Evolutionary conservation across 306 rosid genomes (phyloP), one percentile per base, ranked within the genome.

Genomic region (Acacia acuminata): DNA sequence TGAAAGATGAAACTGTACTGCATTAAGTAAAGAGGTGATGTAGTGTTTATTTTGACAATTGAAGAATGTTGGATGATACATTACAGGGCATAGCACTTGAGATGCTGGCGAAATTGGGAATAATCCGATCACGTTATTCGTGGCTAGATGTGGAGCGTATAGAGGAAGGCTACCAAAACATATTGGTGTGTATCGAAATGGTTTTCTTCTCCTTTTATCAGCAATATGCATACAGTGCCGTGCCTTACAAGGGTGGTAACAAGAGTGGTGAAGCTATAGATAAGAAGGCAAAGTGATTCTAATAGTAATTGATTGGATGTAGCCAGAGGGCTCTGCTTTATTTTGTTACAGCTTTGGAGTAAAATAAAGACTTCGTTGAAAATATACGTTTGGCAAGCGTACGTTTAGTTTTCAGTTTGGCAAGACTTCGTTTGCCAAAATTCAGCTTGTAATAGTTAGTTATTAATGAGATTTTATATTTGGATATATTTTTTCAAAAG

Each of bases 131-230:
- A n/a, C 81, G 84, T 44, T 80, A 89, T 82, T 89, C 89, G 63
- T 92, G 97, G 98, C 79, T 91, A 70, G 79, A 90, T 22, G 96
- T 91, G 71, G 97, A 91, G 82, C 96, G 92, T 55, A 85, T 88
- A 7, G 94, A 91, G 81, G 90, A 88, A 85, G 98, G 97, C 40
- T 88, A 88, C 82, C 98, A 92, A 74, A 94, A 94, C 84, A 83
- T 94, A 42, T 86, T 94, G 94, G 86, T 92, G 58, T 92, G 96
- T 72, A 25, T 92, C 36, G 97, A 92, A 90, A 94, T 94, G 96
- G 97, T 94, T 50, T 85, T 88, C 86, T 94, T 94, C 86, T 91
- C 97, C 30, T 83, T 84, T 76, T 79, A 87, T 69, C 98, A 92
- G 88, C 92, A 80, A 73, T 86, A 84, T 64, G 98, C 97, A 17